A percentile compares a stretch with the other conserved stretches of the same genome.
Evolutionary conservation across 108 stramenopile species (phyloP).

Genomic region (Schizochytrium sp.): DNA sequence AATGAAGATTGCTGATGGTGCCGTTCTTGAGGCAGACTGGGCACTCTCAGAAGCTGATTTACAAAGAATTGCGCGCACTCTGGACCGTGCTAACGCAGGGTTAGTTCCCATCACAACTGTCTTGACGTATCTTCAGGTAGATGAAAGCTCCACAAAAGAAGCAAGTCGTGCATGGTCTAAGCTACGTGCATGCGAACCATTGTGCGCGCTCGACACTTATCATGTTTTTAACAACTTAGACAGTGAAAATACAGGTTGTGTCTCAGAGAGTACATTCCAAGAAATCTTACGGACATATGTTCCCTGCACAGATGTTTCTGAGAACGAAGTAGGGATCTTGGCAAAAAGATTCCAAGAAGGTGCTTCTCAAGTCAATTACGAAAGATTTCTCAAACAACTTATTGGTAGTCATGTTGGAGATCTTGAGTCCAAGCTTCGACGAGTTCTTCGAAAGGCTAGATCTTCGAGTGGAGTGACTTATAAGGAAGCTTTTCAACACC

Average conservation of each 20-base stretch:
- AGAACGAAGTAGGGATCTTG: not conserved
- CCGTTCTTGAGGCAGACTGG: not conserved
- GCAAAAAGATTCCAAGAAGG: not conserved
- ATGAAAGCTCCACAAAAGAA: not conserved
- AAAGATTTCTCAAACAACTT: conserved; percentile 50
- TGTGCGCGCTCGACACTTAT: not conserved
- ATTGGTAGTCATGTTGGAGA: conserved; percentile 43
- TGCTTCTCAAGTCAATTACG: conserved; percentile 33
- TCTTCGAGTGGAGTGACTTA: conserved; percentile 10
- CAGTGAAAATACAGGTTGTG: not conserved
- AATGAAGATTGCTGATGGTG: not conserved
- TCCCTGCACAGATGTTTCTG: not conserved
- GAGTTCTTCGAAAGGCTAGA: conserved; percentile 55
- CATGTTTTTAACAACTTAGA: conserved; percentile 59
- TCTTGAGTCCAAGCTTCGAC: conserved; percentile 63
- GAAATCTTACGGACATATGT: conserved; percentile 5
- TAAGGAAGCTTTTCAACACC: conserved; percentile 57
- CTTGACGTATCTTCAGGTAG: not conserved
- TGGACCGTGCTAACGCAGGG: conserved; percentile 40
- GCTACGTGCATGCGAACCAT: conserved; percentile 8
- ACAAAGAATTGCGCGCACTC: not conserved
- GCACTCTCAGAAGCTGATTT: conserved; percentile 15
- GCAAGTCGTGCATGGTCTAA: not conserved
- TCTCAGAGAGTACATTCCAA: not conserved
- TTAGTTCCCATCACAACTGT: not conserved